Conservation (phyloP, 148 eudicot species). For the Heliosperma pusillum region DNA sequence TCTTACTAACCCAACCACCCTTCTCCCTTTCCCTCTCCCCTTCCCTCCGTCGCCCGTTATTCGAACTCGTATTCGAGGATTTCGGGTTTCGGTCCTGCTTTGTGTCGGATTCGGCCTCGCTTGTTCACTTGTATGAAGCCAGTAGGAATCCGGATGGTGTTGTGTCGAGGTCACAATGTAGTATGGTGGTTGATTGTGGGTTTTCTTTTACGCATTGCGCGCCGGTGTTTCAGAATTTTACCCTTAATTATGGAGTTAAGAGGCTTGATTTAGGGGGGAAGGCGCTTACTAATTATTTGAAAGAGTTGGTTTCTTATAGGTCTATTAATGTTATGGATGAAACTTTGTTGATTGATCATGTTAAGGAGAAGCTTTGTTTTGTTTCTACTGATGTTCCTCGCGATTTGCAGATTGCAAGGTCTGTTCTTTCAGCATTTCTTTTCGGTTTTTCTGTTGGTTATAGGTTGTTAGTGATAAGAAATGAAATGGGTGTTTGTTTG, state of each 20-base stretch:
- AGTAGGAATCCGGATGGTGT: slow-evolving; percentile 59
- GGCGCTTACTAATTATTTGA: slow-evolving; percentile 78
- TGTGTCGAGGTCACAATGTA: slow-evolving; percentile 57
- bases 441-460: not conserved
- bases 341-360: slow-evolving; percentile 78
- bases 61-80: slow-evolving; percentile 79
- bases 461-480: not conserved
- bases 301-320: slow-evolving; percentile 80
- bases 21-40: slow-evolving; percentile 47
- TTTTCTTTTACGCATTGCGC: slow-evolving; percentile 75
- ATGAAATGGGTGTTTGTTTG: slow-evolving; percentile 1
- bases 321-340: slow-evolving; percentile 96
- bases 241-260: slow-evolving; percentile 71
- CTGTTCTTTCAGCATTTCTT: not conserved
- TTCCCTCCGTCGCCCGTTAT: slow-evolving; percentile 45
- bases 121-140: slow-evolving; percentile 75
- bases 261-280: slow-evolving; percentile 92
- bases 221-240: slow-evolving; percentile 76
- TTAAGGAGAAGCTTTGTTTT: slow-evolving; percentile 83
- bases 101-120: slow-evolving; percentile 56
- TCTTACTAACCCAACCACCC: slow-evolving; percentile 68
- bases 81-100: slow-evolving; percentile 56
- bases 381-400: slow-evolving; percentile 73
- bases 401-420: slow-evolving; percentile 84
- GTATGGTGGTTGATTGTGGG: slow-evolving; percentile 85